Evolutionary conservation across 2,329 filamentous ascomycete species (phyloP).

Genomic region (Aspergillus sp.): DNA sequence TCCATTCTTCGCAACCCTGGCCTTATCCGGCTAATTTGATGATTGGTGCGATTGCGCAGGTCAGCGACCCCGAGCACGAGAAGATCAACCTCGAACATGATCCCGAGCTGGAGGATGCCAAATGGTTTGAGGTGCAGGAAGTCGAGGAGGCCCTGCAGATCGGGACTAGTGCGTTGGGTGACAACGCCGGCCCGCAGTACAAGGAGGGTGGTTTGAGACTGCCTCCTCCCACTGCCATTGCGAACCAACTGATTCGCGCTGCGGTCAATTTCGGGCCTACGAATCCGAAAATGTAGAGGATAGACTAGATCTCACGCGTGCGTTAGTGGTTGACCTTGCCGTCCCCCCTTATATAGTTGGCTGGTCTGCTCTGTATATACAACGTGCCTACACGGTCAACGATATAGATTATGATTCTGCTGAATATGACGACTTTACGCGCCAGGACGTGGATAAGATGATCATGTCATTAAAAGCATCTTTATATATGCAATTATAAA

Average conservation of each 20-base stretch:
- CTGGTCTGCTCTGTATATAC: neutral
- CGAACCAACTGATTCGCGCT: constrained; percentile 79
- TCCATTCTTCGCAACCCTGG: constrained; percentile 85
- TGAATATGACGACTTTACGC: neutral
- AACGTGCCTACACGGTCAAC: neutral
- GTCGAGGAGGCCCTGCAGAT: constrained; percentile 69
- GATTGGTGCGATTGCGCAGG: constrained; percentile 83
- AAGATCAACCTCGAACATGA: constrained; percentile 80
- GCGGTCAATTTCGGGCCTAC: constrained; percentile 60
- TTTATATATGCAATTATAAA: neutral
- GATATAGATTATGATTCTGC: constrained; percentile 1
- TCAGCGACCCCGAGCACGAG: constrained; percentile 74
- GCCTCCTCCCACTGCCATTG: constrained; percentile 86
- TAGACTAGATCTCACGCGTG: neutral
- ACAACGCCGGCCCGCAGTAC: constrained; percentile 63
- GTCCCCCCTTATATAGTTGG: neutral
- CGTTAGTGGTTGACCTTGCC: neutral
- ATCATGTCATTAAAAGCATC: no score
- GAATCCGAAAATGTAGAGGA: constrained; percentile 47
- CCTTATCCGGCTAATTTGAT: constrained; percentile 82
- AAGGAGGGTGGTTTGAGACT: constrained; percentile 75
- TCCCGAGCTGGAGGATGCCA: constrained; percentile 84
- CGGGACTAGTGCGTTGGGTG: constrained; percentile 67
- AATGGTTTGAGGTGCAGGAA: constrained; percentile 83
- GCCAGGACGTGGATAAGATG: no score